These are phyloP conservation scores for Aureobasidium sp. DNA, from an alignment of 2,329 filamentous ascomycete species.

Conservation along the genomic window DNA sequence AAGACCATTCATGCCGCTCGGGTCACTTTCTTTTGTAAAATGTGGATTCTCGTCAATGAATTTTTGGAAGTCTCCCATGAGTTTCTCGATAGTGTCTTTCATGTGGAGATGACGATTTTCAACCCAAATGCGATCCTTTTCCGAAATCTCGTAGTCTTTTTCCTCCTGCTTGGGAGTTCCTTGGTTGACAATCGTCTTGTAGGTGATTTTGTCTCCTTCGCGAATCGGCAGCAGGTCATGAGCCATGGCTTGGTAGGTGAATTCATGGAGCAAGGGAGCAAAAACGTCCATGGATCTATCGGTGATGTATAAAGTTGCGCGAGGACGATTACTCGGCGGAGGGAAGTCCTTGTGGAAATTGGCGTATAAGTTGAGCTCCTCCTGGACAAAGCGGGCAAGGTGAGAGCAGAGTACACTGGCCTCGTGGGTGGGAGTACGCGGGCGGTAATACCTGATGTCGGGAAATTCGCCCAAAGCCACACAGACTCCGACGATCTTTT, in stretches of 20 bases:
- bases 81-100: constrained; percentile 92
- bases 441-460: constrained; percentile 82
- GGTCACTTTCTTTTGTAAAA: constrained; percentile 66
- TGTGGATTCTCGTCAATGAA: constrained; percentile 89
- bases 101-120: constrained; percentile 92
- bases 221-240: constrained; percentile 84
- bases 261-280: constrained; percentile 85
- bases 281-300: constrained; percentile 89
- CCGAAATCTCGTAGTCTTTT: constrained; percentile 84
- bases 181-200: constrained; percentile 70
- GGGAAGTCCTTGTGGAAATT: constrained; percentile 80
- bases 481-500: constrained; percentile 86
- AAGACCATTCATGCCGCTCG: constrained; percentile 51
- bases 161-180: constrained; percentile 61
- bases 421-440: constrained; percentile 67
- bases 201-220: constrained; percentile 82
- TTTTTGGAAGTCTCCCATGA: constrained; percentile 85
- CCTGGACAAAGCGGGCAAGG: constrained; percentile 82
- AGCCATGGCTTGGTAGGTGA: constrained; percentile 98
- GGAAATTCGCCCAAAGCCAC: constrained; percentile 91
- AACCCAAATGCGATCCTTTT: constrained; percentile 91
- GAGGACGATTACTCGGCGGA: constrained; percentile 64
- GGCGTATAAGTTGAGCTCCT: constrained; percentile 82
- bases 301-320: constrained; percentile 75
- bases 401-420: constrained; percentile 81